Evolutionary conservation across 1,139 yeast species (phyloP), one percentile per base, ranked within the genome.

Genomic region (Lodderomyces metapsilosis): DNA sequence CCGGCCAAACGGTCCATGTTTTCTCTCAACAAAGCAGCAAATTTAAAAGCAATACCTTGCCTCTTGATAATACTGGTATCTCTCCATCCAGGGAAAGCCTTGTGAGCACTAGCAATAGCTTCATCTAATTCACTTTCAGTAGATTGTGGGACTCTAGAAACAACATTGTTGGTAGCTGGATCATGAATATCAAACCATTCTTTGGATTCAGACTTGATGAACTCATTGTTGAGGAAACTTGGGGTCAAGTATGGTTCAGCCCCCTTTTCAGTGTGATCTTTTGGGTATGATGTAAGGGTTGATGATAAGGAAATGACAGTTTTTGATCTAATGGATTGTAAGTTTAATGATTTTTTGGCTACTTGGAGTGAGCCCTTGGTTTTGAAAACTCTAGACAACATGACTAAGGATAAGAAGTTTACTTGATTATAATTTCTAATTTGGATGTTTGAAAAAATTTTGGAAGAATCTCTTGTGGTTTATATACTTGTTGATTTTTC

Each of bases 121-220:
- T 73, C 75, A 43, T 74, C 79, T 55, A 85, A 68, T 61, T 85
- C 94, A 41, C 68, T 76, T 5, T 74, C 76, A 10, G 92, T 85
- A 31, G 80, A 72, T 64, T 84, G 91, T 13, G 92, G 92, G 12
- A 84, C 92, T 51, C 74, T 71, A 38, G 85, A 73, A 34, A 85
- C 81, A 36, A 84, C 77, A 48, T 69, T 58, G 61, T 84, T 80
- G 43, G 92, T 84, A 41, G 92, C 87, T 11, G 92, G 92, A 58
- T 84, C 92, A 56, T 76, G 83, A 44, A 85, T 73, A 46, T 84
- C 89, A 56, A 74, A 80, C 89, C 89, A 84, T 51, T 74, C 72
- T 16, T 60, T 53, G 12, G 88, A 65, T 36, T 68, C 72, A 25
- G 85, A 78, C 52, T 79, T 73, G 51, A 80, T 65, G 44, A 78